Base-by-base conservation (phyloP, 805 yeast species). In the Candida yuanshanica region DNA sequence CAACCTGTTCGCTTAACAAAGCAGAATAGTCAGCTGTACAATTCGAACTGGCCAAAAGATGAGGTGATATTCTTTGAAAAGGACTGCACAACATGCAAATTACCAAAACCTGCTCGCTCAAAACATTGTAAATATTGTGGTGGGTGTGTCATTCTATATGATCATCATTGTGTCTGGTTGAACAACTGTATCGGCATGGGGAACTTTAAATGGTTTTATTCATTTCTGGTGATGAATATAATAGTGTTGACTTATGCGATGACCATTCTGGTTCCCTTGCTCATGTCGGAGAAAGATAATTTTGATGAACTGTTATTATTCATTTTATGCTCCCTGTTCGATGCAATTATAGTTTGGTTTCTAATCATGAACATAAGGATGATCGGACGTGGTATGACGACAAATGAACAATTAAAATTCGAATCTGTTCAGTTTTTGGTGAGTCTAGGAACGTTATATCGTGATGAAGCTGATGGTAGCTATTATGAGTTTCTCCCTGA, bases 341-440 rank as follows among this genome's bases (percentile, higher is more conserved):
- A 68, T 3, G 43, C 72, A 1, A 59, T 79, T n/a, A 63, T 72
- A 20, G 45, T 60, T 11, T 66, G 72, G 37, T 77, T 78, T 48
- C 42, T 67, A 2, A 55, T 49, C 21, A 57, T 68, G 43, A 85
- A 81, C 48, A 31, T 77, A 20, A 54, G 68, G 24, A 69, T 75
- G 47, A 63, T 83, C 2, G 71, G 69, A 47, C 67, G 74, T 33
- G 95, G 95, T 0, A 79, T 79, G 57, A 83, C 93, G 11, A 81
- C 90, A 4, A 83, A 81, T 52, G 95, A 85, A 59, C 64, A 74
- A 14, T 77, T 69, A 38, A 85, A 85, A 54, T 85, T 95, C 95
- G 74, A 65, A 16, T 77, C 70, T 4, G 68, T 85, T 12, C 79
- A 79, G 41, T 71, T 74, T 37, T 64, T 77, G 43, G 59, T 75